Conservation (phyloP, 805 yeast genomes). For the Diddensiella santjacobensis region DNA sequence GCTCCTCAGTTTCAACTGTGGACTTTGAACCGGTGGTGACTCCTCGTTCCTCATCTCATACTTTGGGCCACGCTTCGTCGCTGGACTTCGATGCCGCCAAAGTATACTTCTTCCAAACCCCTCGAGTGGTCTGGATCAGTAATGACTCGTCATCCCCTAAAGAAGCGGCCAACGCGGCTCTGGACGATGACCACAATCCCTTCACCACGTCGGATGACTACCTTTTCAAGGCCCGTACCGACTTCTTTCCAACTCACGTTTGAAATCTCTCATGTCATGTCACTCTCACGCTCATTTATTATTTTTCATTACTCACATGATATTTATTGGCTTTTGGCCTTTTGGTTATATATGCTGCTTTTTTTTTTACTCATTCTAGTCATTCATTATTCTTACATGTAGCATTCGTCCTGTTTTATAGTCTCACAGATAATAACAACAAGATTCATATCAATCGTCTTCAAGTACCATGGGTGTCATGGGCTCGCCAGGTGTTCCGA, state of each 20-base stretch:
- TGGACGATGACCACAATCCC: not conserved
- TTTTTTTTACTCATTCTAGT: not conserved
- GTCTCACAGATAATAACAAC: not conserved
- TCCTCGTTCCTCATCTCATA: not conserved
- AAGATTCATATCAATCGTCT: not conserved
- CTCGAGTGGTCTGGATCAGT: not conserved
- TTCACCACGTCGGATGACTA: not conserved
- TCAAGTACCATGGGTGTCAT: conserved; percentile 22
- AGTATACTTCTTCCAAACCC: not conserved
- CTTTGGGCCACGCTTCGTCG: not conserved
- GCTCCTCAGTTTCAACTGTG: not conserved
- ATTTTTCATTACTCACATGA: too few relatives aligned
- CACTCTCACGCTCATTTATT: too few relatives aligned
- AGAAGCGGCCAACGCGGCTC: not conserved
- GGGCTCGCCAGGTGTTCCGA: conserved; percentile 20
- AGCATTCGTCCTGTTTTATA: not conserved
- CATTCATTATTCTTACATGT: not conserved
- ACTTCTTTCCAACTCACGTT: not conserved
- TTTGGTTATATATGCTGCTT: not conserved
- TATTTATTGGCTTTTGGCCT: not conserved
- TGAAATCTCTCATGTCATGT: too few relatives aligned
- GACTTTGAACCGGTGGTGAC: not conserved
- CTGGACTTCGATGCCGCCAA: conserved; percentile 1
- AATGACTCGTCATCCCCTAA: not conserved
- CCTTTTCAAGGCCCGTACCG: not conserved